Conservation (phyloP, 768 basidiomycete species). For the Terana coerulea region DNA sequence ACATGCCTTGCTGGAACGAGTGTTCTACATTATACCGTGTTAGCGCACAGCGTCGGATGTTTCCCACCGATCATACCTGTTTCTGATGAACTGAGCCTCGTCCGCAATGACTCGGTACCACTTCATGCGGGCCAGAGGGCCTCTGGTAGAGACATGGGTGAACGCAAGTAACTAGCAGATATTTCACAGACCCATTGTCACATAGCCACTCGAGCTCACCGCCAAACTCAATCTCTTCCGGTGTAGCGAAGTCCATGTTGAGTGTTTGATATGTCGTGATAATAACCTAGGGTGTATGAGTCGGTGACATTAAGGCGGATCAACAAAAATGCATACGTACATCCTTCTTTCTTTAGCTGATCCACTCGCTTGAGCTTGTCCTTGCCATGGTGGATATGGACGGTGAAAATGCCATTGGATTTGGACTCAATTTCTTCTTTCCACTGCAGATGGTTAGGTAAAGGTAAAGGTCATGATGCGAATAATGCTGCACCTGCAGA, state of each 20-base stretch:
- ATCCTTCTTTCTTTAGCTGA: conserved; percentile 24
- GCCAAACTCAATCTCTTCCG: conserved; percentile 40
- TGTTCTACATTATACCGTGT: no score
- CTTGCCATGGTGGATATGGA: conserved; percentile 70
- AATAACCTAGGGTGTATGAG: conserved; percentile 43
- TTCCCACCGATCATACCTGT: conserved; percentile 46
- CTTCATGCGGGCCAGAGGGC: conserved; percentile 53
- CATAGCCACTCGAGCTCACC: conserved; percentile 48
- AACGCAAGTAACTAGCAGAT: background rate
- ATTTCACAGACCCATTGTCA: conserved; percentile 41
- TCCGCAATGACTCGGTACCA: conserved; percentile 76
- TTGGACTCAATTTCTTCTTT: conserved; percentile 70
- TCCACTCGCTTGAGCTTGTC: conserved; percentile 57
- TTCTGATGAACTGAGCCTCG: conserved; percentile 76
- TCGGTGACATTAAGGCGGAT: background rate
- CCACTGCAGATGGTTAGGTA: conserved; percentile 41
- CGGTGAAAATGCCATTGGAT: conserved; percentile 56
- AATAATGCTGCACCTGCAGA: conserved; percentile 46
- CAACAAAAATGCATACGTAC: conserved; percentile 10
- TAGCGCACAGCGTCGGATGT: background rate
- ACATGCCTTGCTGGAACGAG: conserved; percentile 54
- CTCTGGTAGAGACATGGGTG: conserved; percentile 32
- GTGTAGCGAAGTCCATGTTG: conserved; percentile 53
- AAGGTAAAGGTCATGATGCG: background rate
- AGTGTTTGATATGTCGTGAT: conserved; percentile 78